These are phyloP conservation scores for Geotrichum ghanense DNA, from an alignment of 805 yeast species.

Conservation along the genomic window DNA sequence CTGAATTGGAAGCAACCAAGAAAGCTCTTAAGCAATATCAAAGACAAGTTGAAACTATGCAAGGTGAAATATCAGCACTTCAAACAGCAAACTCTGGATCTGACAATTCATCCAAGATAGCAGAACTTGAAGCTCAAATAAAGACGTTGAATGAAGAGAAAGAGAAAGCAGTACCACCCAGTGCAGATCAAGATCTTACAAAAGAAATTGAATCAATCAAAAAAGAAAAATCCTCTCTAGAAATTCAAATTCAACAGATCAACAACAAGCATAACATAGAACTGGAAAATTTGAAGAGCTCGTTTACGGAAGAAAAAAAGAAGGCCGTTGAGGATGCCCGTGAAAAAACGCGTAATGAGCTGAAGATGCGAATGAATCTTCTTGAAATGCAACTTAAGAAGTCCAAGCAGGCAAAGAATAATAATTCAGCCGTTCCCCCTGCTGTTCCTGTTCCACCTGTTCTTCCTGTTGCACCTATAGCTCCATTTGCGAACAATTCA, in stretches of 20 bases:
- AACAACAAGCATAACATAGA: neutral
- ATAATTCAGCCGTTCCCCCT: too few relatives aligned
- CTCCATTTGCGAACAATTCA: neutral
- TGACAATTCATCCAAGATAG: conserved; percentile 7
- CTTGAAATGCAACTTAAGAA: conserved; percentile 43
- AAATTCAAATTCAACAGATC: neutral
- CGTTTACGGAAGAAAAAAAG: conserved; percentile 31
- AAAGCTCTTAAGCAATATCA: neutral
- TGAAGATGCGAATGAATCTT: conserved; percentile 46
- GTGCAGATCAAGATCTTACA: conserved; percentile 14
- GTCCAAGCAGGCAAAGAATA: conserved; percentile 32
- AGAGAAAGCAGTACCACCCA: conserved; percentile 3
- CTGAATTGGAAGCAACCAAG: conserved; percentile 1
- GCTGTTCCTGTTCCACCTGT: too few relatives aligned
- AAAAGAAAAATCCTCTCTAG: conserved; percentile 10
- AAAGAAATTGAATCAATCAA: conserved; percentile 15
- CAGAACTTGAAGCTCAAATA: conserved; percentile 23
- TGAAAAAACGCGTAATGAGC: conserved; percentile 43
- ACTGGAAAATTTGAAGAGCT: conserved; percentile 16
- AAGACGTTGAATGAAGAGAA: conserved; percentile 20
- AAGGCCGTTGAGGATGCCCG: conserved; percentile 36
- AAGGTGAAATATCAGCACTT: neutral
- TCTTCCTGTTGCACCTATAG: neutral
- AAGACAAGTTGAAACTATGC: neutral
- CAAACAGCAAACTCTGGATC: neutral